phyloP scores from a whole-genome alignment of 2,329 filamentous ascomycete species.

The Cordyceps cateniannulata region DNA sequence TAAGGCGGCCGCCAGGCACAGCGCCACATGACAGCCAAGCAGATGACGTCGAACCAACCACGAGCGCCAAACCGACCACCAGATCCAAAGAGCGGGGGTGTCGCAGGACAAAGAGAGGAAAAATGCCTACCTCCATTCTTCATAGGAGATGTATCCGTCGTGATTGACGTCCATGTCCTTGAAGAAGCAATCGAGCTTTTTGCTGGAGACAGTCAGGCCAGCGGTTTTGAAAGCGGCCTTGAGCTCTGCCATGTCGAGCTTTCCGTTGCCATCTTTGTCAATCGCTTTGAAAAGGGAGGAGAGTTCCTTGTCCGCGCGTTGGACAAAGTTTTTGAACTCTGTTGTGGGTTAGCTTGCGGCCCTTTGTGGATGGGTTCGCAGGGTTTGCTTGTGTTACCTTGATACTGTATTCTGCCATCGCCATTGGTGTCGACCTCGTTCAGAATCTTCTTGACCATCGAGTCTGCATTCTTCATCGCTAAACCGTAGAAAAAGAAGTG shows the following conservation, averaged over 20 bases:
- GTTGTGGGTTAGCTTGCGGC: constrained; percentile 7
- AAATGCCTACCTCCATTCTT: constrained; percentile 86
- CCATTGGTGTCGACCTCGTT: constrained; percentile 76
- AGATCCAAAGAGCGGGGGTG: not conserved
- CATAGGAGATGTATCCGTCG: constrained; percentile 82
- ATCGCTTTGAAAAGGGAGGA: constrained; percentile 77
- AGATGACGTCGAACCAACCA: constrained; percentile 18
- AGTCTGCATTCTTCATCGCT: constrained; percentile 84
- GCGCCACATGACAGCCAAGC: constrained; percentile 19
- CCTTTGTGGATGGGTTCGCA: not conserved
- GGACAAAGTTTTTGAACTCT: constrained; percentile 90
- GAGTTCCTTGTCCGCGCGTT: constrained; percentile 79
- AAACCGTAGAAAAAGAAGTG: constrained; percentile 10
- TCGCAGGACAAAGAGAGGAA: constrained; percentile 11
- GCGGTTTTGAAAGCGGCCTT: constrained; percentile 69
- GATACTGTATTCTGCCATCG: constrained; percentile 85
- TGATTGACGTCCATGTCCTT: constrained; percentile 81
- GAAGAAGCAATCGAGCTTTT: constrained; percentile 80
- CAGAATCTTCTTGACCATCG: constrained; percentile 75
- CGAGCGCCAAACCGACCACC: not conserved
- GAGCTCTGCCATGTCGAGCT: constrained; percentile 81
- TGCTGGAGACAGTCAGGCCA: constrained; percentile 70
- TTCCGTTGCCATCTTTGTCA: constrained; percentile 78
- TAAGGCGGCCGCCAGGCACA: constrained; percentile 2
- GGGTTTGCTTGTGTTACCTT: constrained; percentile 50